Conservation (phyloP, 2,329 filamentous ascomycete species). For the Cercospora sp. region DNA sequence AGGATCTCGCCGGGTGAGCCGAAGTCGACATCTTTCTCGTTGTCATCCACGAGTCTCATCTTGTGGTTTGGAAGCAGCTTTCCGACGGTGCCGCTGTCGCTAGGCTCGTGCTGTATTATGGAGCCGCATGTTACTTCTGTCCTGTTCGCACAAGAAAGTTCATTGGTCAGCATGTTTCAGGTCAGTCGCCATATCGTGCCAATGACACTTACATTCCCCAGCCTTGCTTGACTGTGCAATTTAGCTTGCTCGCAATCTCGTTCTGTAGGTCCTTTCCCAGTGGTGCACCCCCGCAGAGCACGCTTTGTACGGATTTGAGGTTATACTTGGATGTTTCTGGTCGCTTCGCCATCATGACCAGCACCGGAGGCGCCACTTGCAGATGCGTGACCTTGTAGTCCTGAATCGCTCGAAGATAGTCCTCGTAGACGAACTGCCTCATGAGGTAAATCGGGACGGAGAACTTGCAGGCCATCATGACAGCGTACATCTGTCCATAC, state of each 20-base stretch:
- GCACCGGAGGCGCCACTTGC: conserved; percentile 46
- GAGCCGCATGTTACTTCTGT: conserved; percentile 45
- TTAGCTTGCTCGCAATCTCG: conserved; percentile 40
- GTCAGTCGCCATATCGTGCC: neutral
- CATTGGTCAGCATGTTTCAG: neutral
- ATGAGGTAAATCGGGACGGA: conserved; percentile 49
- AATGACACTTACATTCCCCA: conserved; percentile 40
- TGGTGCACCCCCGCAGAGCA: conserved; percentile 47
- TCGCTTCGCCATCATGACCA: conserved; percentile 48
- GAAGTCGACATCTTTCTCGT: conserved; percentile 42
- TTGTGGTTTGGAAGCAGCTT: conserved; percentile 43
- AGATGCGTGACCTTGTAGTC: conserved; percentile 42
- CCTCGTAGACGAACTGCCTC: conserved; percentile 44
- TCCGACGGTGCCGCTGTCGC: conserved; percentile 42
- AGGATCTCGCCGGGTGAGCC: conserved; percentile 44
- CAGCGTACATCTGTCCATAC: conserved; percentile 50
- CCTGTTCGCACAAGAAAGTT: neutral
- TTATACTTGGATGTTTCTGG: conserved; percentile 46
- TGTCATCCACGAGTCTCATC: conserved; percentile 44
- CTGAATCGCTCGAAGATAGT: conserved; percentile 43
- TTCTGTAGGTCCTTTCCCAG: conserved; percentile 47
- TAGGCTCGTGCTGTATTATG: conserved; percentile 39
- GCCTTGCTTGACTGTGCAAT: conserved; percentile 42
- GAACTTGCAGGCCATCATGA: conserved; percentile 47
- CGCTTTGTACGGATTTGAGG: conserved; percentile 42